Evolutionary conservation across 768 basidiomycete genomes (phyloP).

Genomic region (Auricularia auricula-judae): DNA sequence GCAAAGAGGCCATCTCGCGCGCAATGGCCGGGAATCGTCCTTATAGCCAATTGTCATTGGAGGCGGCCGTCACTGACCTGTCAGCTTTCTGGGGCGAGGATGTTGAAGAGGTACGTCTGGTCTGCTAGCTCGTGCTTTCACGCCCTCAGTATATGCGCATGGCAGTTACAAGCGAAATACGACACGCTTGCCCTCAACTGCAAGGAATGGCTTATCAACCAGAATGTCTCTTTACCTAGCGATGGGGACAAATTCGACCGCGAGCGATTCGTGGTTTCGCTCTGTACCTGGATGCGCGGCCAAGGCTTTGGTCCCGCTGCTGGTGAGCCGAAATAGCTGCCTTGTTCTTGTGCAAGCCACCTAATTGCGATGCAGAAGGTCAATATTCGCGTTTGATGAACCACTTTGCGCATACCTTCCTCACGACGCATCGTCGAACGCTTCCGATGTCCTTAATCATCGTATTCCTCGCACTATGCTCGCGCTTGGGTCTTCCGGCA

Average conservation of each 20-base stretch:
- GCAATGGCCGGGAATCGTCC: conserved; percentile 3
- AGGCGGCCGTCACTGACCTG: conserved; percentile 35
- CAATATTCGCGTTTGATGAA: conserved; percentile 35
- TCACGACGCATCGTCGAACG: conserved; percentile 35
- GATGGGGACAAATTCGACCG: conserved; percentile 20
- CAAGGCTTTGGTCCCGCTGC: conserved; percentile 35
- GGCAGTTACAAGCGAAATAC: not conserved
- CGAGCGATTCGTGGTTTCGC: conserved; percentile 25
- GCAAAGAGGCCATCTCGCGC: conserved; percentile 24
- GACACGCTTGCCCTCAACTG: not conserved
- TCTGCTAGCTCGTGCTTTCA: not conserved
- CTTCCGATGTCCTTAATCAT: conserved; percentile 53
- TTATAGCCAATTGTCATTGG: conserved; percentile 22
- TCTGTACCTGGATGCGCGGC: conserved; percentile 41
- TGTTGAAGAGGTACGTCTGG: conserved; percentile 27
- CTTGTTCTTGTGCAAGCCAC: not conserved
- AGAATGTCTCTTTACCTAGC: not conserved
- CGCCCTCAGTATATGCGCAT: not conserved
- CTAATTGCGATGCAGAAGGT: conserved; percentile 16
- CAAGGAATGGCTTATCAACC: not conserved
- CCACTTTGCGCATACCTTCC: conserved; percentile 49
- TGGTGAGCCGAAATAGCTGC: conserved; percentile 20
- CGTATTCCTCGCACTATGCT: conserved; percentile 43
- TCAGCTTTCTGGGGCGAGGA: conserved; percentile 42
- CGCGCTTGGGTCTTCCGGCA: conserved; percentile 39